These are phyloP conservation scores for Colletotrichum filicis DNA, from an alignment of 2,329 filamentous ascomycete genomes.

Conservation along the genomic window DNA sequence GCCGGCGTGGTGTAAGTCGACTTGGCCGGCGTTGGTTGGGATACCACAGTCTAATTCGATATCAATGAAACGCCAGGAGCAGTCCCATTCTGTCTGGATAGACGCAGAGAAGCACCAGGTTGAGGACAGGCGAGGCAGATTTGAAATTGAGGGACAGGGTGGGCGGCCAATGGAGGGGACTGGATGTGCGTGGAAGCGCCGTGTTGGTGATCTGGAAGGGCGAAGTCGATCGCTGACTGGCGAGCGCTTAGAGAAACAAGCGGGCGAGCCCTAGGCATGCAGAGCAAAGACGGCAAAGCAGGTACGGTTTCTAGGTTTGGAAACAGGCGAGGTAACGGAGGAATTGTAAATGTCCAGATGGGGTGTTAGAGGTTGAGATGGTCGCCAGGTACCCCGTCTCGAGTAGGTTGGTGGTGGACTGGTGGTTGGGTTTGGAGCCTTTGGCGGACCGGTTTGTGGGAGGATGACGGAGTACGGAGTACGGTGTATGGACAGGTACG, in stretches of 20 bases:
- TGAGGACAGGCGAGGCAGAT: constrained; percentile 21
- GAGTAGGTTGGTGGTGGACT: constrained; percentile 6
- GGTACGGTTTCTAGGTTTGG: constrained; percentile 25
- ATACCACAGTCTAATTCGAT: constrained; percentile 22
- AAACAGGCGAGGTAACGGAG: constrained; percentile 32
- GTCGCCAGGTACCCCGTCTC: constrained; percentile 18
- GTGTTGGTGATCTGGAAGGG: constrained; percentile 39
- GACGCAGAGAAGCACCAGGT: constrained; percentile 38
- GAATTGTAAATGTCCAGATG: constrained; percentile 18
- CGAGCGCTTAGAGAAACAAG: constrained; percentile 44
- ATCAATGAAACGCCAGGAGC: constrained; percentile 34
- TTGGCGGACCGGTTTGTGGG: background rate
- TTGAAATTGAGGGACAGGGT: constrained; percentile 40
- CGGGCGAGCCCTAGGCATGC: constrained; percentile 15
- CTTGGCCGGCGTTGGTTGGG: constrained; percentile 31
- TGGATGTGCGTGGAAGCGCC: constrained; percentile 42
- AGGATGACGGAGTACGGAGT: background rate
- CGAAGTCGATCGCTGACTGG: constrained; percentile 39
- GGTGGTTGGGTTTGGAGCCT: constrained; percentile 2
- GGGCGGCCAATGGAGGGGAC: constrained; percentile 41
- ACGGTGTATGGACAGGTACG: background rate
- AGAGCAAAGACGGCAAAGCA: constrained; percentile 23
- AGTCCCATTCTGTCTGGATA: constrained; percentile 42
- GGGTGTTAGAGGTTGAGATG: constrained; percentile 32
- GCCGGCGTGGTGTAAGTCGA: constrained; percentile 26